Conservation (phyloP, 2,329 filamentous ascomycete species). For the Endothia cerciana region DNA sequence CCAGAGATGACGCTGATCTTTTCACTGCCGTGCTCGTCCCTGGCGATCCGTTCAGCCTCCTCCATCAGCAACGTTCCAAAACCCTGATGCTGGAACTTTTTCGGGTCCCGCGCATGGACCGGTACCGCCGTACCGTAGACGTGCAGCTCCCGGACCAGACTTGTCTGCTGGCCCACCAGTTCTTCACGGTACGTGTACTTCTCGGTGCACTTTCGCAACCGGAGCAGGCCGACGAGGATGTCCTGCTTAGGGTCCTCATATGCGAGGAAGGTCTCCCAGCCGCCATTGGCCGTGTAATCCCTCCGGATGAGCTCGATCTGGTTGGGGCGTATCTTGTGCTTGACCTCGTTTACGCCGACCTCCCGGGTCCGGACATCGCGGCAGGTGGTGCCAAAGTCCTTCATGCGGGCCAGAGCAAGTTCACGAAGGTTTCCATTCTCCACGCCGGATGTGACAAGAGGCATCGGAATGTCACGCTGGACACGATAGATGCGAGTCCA, state of each 20-base stretch:
- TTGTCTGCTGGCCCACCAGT: slow-evolving; percentile 82
- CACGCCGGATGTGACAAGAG: slow-evolving; percentile 95
- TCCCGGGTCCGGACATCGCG: slow-evolving; percentile 95
- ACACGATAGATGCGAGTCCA: slow-evolving; percentile 99
- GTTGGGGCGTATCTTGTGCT: slow-evolving; percentile 95
- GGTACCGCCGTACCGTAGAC: slow-evolving; percentile 98
- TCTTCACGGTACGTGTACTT: slow-evolving; percentile 93
- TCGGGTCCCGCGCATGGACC: slow-evolving; percentile 89
- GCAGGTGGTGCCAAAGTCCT: slow-evolving; percentile 96
- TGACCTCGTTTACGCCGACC: slow-evolving; percentile 98
- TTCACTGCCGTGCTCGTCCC: slow-evolving; percentile 88
- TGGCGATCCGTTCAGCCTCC: slow-evolving; percentile 92
- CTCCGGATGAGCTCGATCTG: slow-evolving; percentile 93
- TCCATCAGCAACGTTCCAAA: slow-evolving; percentile 98
- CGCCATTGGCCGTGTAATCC: slow-evolving; percentile 93
- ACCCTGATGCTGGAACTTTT: slow-evolving; percentile 98
- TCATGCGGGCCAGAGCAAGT: slow-evolving; percentile 94
- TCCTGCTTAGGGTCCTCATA: slow-evolving; percentile 99
- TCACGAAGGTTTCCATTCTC: slow-evolving; percentile 97
- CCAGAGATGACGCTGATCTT: slow-evolving; percentile 99
- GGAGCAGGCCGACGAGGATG: slow-evolving; percentile 88
- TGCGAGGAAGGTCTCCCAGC: slow-evolving; percentile 97
- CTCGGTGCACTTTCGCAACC: slow-evolving; percentile 85
- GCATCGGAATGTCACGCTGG: slow-evolving; percentile 99
- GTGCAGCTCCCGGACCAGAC: slow-evolving; percentile 90